These are phyloP conservation scores for Lentinus polychrous DNA, from an alignment of 1,284 basidiomycete genomes.

Conservation along the genomic window DNA sequence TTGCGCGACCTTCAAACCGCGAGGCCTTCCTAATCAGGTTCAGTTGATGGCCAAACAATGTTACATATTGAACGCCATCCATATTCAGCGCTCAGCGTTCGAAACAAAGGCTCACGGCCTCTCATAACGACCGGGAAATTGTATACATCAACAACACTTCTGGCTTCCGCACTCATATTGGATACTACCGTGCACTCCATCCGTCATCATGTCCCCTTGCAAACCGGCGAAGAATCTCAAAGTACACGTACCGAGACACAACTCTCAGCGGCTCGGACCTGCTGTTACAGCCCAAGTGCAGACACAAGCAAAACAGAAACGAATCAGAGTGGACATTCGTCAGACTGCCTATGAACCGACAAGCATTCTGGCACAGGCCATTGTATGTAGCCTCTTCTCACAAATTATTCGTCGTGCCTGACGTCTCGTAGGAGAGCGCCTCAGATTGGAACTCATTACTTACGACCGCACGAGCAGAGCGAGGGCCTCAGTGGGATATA, in stretches of 20 bases:
- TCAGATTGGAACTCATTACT: slow-evolving; percentile 81
- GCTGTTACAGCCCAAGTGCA: slow-evolving; percentile 56
- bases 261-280: slow-evolving; percentile 60
- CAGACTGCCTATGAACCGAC: slow-evolving; percentile 55
- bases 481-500: slow-evolving; percentile 81
- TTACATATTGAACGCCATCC: too few relatives aligned
- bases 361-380: slow-evolving; percentile 44
- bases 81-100: too few relatives aligned
- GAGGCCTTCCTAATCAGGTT: too few relatives aligned
- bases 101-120: too few relatives aligned
- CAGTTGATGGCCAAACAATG: too few relatives aligned
- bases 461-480: slow-evolving; percentile 66
- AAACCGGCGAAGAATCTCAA: slow-evolving; percentile 42
- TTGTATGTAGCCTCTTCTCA: slow-evolving; percentile 36
- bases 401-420: slow-evolving; percentile 1
- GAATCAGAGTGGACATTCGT: slow-evolving; percentile 45
- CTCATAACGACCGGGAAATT: too few relatives aligned
- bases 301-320: slow-evolving; percentile 40
- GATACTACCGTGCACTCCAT: too few relatives aligned
- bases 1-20: too few relatives aligned
- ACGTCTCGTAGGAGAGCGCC: slow-evolving; percentile 55
- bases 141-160: too few relatives aligned
- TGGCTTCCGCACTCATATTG: too few relatives aligned
- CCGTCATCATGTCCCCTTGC: slow-evolving; percentile 45
- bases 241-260: slow-evolving; percentile 66